Base-by-base conservation (phyloP, 31 red algal genomes). In the Asparagopsis taxiformis region DNA sequence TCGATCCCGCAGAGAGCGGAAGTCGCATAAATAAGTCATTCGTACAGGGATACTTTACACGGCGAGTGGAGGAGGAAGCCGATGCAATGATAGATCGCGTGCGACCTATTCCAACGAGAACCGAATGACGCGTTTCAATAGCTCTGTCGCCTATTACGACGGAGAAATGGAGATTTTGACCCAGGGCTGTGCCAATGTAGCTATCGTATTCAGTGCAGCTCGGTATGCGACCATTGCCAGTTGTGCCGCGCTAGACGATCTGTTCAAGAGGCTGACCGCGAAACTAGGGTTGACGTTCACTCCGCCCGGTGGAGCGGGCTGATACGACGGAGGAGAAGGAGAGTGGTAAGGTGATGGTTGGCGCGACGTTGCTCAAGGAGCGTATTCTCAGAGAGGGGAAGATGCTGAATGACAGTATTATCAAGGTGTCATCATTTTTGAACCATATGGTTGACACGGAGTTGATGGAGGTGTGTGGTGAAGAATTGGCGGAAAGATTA, bases 361-460 rank as follows among this genome's bases (percentile, higher is more conserved):
- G 88, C 59, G 94, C 84, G 36, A 82, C 65, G 35, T 49, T 92
- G 39, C 46, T 97, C 26, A 74, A 75, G 32, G 84, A 97, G 93
- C n/a, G n/a, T n/a, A n/a, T n/a, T n/a, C n/a, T n/a, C n/a, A n/a
- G n/a, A n/a, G n/a, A n/a, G n/a, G n/a, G 79, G 17, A 85, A 92
- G 39, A 73, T 97, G 62, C 58, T 97, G 51, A 48, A 38, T 23
- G 88, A 81, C 15, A 59, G 74, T 55, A 88, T 97, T 32, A 77
- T 97, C 75, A 92, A 97, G 52, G 94, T 97, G 46, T 84, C 80
- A 6, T 82, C 88, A 26, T 97, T 97, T 79, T 59, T 97, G 44
- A 92, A 97, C 53, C 88, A 92, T 68, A 86, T 83, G 82, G 94
- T 97, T 1, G 94, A 97, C 34, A 77, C 77, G 17, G 75, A 88